Base-by-base conservation (phyloP, 169 alveolate species). In the Sarcocystis neurona region DNA sequence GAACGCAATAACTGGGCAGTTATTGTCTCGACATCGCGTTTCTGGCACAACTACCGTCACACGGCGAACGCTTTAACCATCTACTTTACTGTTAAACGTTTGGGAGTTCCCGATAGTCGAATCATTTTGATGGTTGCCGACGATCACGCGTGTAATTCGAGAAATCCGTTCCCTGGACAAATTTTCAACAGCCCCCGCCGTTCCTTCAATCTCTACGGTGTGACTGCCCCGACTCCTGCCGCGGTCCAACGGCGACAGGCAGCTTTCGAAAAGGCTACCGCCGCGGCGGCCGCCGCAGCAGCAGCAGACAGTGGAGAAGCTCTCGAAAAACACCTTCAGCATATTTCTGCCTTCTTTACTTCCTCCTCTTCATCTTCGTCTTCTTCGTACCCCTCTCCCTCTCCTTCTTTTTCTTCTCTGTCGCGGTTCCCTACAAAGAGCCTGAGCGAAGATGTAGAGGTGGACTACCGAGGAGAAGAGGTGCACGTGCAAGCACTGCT, bases 11-110 rank as follows among this genome's bases (percentile, higher is more conserved):
- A 72, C 82, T 72, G 82, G 82, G 97, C 97, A 43, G 95, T 97
- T 56, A 89, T 97, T 23, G 93, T 95, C 23, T 93, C 94, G 85
- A 94, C 97, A 30, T 96, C 98, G n/a, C 95, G 96, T 86, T 95
- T 92, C 89, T 96, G 95, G 93, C 94, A 94, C 90, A 97, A 97
- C 91, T 97, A 96, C 93, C 93, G 98, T 74, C 98, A 97, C 89
- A 93, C 96, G 12, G 94, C 95, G 70, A 97, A 97, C 66, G 96
- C 97, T n/a, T 88, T 97, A n/a, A 87, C 95, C 43, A 90, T 95
- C 89, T 97, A 97, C 79, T 92, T 92, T 84, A 91, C 91, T n/a
- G 92, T 97, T 74, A 95, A 95, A 91, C 92, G 94, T 39, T 92
- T 88, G 56, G 98, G 98, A 44, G 89, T 96, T 46, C 94, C 94